Conservation (phyloP, 805 yeast genomes). For the Saccharomyces jurei region DNA sequence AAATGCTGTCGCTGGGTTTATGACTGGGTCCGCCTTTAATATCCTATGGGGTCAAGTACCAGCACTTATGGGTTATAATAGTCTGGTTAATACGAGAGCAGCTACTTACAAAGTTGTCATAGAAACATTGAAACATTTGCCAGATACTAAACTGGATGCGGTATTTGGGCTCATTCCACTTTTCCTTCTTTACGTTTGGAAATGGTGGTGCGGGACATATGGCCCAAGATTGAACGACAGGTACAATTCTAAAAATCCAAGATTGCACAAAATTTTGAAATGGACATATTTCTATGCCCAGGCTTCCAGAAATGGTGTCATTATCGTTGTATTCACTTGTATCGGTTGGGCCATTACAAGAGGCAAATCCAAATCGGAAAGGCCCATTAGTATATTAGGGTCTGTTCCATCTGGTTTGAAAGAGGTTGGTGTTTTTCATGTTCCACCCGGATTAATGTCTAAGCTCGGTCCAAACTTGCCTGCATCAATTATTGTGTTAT, state of each 20-base stretch:
- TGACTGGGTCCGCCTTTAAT: conserved; percentile 87
- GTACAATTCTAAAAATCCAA: conserved; percentile 22
- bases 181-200: conserved; percentile 65
- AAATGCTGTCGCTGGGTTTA: conserved; percentile 90
- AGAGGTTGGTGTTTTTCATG: conserved; percentile 63
- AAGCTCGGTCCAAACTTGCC: conserved; percentile 74
- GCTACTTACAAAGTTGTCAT: conserved; percentile 66
- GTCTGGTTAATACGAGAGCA: conserved; percentile 59
- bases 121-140: conserved; percentile 62
- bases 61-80: conserved; percentile 67
- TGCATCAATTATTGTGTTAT: conserved; percentile 71
- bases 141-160: conserved; percentile 65
- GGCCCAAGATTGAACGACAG: conserved; percentile 59
- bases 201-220: conserved; percentile 45
- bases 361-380: conserved; percentile 35
- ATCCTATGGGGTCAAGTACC: conserved; percentile 85
- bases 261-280: conserved; percentile 21
- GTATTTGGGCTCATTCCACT: conserved; percentile 80
- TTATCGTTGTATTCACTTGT: conserved; percentile 73
- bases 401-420: conserved; percentile 74
- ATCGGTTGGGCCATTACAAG: conserved; percentile 71
- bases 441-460: conserved; percentile 51
- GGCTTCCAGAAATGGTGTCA: conserved; percentile 74
- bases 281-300: conserved; percentile 56
- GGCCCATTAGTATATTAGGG: conserved; percentile 54